Base-by-base conservation (phyloP, 2,329 filamentous ascomycete species). In the Sclerotinia borealis region DNA sequence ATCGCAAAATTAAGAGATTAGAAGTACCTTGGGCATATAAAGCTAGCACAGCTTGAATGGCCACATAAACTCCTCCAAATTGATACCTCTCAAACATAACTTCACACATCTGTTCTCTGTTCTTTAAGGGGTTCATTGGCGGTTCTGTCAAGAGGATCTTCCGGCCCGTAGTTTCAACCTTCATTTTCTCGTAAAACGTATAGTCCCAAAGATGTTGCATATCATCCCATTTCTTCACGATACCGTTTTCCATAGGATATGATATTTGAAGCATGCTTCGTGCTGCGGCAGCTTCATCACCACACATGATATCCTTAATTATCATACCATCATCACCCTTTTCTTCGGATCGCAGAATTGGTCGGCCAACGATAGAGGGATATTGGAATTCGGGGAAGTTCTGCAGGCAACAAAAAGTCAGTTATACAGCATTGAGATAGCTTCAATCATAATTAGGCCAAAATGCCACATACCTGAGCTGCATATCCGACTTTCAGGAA, bases 121-220 rank as follows among this genome's bases (percentile, higher is more conserved):
- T 99, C 83, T 88, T 93, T 66, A 98, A 83, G 52, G 95, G 95
- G 79, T 99, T 98, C 90, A 98, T 95, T 19, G 95, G 95, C 41
- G 95, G 93, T 79, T 99, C 95, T 52, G 93, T 98, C 71, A 98
- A 85, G 68, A 99, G 85, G 76, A 99, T 98, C 85, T 99, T 99
- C 78, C 93, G 92, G 69, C 92, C 93, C 27, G 85, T 86, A 2
- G 95, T 86, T 76, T 98, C 91, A 71, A 99, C 82, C 77, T 92
- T 87, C 85, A 99, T 91, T 85, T 98, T 98, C 77, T 99, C 93
- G 78, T 85, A 89, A 78, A 99, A 99, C 29, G 95, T 99, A 77
- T 96, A 98, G 80, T 99, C 93, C 95, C 95, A 99, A 63, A 99
- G 87, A 76, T 98, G 93, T 81, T 96, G 91, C 95, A 99, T 99